Evolutionary conservation across 2,329 filamentous ascomycete species (phyloP), one percentile per base, ranked within the genome.

Genomic region (Calycina herbarum): DNA sequence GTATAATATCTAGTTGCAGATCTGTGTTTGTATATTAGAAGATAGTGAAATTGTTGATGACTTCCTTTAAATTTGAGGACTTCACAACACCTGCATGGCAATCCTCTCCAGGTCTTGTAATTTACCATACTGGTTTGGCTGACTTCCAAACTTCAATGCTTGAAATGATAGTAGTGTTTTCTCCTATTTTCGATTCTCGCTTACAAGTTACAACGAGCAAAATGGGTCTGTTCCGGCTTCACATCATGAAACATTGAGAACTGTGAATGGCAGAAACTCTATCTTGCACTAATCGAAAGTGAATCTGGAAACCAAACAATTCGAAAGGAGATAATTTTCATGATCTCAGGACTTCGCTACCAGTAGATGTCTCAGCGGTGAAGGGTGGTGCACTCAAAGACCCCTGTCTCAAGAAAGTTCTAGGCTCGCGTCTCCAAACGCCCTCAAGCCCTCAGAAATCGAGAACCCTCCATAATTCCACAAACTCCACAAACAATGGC

Each of bases 401-500:
- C 48, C 48, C 48, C 48, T 54, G 48, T 54, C 48, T 40, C 48
- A 24, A 54, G 20, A 54, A 54, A 54, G 48, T 54, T 54, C 48
- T 20, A 54, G 48, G 48, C 48, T 54, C 66, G 67, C 69, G 63
- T 68, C 66, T 42, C 33, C 59, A 33, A 13, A 20, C 17, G 20
- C 51, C 24, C 31, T 29, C 61, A 29, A 45, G 54, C 38, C 15
- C 27, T 35, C 31, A 54, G 8, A 8, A 54, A 54, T 54, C 48
- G 8, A 24, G 38, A 40, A 17, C 38, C 35, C 33, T 59, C 59
- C n/a, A 63, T 54, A 17, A 40, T 8, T 29, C 54, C 24, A 31
- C 29, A 40, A 38, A 40, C 62, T n/a, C 24, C 45, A 54, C 54
- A 59, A 59, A 72, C 65, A 58, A 86, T 86, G 84, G 76, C 82